phyloP scores from a whole-genome alignment of 2,329 filamentous ascomycete species.

The Sordariomycetes sp. region DNA sequence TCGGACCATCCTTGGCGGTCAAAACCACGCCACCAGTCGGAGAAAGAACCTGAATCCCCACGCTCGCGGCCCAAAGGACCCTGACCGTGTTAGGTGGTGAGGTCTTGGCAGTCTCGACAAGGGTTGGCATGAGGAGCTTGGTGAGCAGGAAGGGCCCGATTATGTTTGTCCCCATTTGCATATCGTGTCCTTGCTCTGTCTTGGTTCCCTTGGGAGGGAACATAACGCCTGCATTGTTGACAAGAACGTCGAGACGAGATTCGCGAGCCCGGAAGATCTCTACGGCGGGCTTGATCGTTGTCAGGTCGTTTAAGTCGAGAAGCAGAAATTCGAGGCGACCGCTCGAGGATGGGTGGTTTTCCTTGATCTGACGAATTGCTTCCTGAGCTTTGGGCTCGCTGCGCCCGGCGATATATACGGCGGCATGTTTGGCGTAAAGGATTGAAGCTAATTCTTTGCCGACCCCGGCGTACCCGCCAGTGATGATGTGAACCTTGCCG shows the following conservation, averaged over 20 bases:
- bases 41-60: slow-evolving; percentile 1
- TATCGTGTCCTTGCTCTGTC: slow-evolving; percentile 8
- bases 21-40: background rate
- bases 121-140: slow-evolving; percentile 3
- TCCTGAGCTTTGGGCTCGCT: slow-evolving; percentile 24
- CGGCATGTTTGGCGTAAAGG: slow-evolving; percentile 38
- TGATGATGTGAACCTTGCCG: slow-evolving; percentile 36
- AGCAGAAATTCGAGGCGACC: background rate
- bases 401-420: slow-evolving; percentile 39
- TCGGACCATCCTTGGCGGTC: background rate
- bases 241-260: slow-evolving; percentile 3
- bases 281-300: slow-evolving; percentile 1
- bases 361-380: slow-evolving; percentile 29
- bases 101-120: slow-evolving; percentile 8
- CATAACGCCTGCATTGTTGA: slow-evolving; percentile 2
- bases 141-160: slow-evolving; percentile 4
- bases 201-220: slow-evolving; percentile 4
- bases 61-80: slow-evolving; percentile 11
- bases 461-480: slow-evolving; percentile 20
- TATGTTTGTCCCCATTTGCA: slow-evolving; percentile 5
- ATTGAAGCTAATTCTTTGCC: slow-evolving; percentile 37
- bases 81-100: slow-evolving; percentile 8
- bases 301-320: background rate
- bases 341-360: background rate
- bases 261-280: background rate